Evolutionary conservation across 2,329 filamentous ascomycete genomes (phyloP).

Genomic region (Teratosphaeria epicoccoides): DNA sequence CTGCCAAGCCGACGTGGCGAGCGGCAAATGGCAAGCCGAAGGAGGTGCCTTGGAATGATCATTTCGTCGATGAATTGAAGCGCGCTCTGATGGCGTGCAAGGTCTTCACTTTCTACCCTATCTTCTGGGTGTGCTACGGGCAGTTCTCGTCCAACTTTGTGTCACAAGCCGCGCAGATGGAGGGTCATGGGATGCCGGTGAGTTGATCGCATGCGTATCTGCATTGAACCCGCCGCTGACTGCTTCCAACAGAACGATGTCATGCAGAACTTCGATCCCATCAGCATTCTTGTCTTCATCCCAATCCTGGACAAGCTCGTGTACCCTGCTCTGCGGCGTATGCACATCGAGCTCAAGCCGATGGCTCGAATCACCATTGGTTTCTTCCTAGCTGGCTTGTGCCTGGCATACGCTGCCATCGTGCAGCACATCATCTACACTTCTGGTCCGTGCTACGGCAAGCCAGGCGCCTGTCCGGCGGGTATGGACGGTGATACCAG

Average conservation of each 20-base stretch:
- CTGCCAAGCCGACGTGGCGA: conserved; percentile 57
- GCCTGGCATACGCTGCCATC: conserved; percentile 46
- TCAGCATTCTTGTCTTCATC: conserved; percentile 37
- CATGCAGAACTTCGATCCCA: conserved; percentile 38
- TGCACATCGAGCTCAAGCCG: conserved; percentile 34
- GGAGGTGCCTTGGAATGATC: conserved; percentile 52
- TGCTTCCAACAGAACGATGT: conserved; percentile 32
- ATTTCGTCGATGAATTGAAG: conserved; percentile 63
- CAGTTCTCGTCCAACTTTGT: conserved; percentile 35
- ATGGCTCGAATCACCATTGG: conserved; percentile 45
- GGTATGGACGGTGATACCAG: conserved; percentile 23
- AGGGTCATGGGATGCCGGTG: conserved; percentile 31
- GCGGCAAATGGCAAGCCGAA: conserved; percentile 38
- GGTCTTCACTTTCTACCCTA: conserved; percentile 47
- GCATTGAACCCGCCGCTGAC: neutral
- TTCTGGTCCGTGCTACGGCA: conserved; percentile 42
- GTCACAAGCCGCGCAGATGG: conserved; percentile 38
- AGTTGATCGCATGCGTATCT: neutral
- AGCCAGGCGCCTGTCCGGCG: conserved; percentile 29
- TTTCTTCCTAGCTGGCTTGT: conserved; percentile 42
- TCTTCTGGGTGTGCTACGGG: conserved; percentile 36
- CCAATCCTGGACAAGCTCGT: conserved; percentile 36
- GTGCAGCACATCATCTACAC: conserved; percentile 48
- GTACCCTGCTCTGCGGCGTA: conserved; percentile 35
- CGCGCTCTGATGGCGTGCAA: conserved; percentile 56